phyloP scores from a whole-genome alignment of 106 monocot species.

The Dendrobium catenatum region DNA sequence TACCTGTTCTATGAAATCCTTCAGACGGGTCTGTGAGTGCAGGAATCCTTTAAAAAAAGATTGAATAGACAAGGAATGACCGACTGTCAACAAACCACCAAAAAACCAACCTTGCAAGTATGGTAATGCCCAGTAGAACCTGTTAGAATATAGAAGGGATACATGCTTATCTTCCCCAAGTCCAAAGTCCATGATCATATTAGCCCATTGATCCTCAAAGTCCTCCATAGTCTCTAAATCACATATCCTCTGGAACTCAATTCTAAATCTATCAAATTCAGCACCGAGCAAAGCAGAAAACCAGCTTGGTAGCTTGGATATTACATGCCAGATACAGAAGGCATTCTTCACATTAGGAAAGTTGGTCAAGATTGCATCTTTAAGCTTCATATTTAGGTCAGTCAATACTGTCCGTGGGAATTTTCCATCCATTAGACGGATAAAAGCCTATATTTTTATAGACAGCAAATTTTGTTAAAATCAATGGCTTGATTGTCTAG shows the following conservation, averaged over 20 bases:
- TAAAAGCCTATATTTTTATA: slow-evolving; percentile 42
- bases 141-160: slow-evolving; percentile 38
- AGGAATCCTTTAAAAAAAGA: slow-evolving; percentile 75
- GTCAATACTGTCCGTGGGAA: slow-evolving; percentile 60
- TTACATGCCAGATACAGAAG: slow-evolving; percentile 43
- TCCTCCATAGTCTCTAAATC: slow-evolving; percentile 49
- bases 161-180: slow-evolving; percentile 56
- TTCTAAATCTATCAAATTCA: slow-evolving; percentile 60
- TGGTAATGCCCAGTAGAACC: slow-evolving; percentile 54
- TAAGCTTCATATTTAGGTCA: slow-evolving; percentile 51
- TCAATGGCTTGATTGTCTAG: neutral
- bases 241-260: slow-evolving; percentile 47
- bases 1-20: slow-evolving; percentile 79
- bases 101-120: slow-evolving; percentile 65
- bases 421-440: slow-evolving; percentile 62
- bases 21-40: slow-evolving; percentile 61
- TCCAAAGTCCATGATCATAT: slow-evolving; percentile 53
- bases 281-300: slow-evolving; percentile 44
- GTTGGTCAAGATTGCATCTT: slow-evolving; percentile 34
- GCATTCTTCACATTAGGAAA: slow-evolving; percentile 59
- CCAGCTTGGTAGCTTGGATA: slow-evolving; percentile 64
- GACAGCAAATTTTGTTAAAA: slow-evolving; percentile 5
- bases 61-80: slow-evolving; percentile 30
- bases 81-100: slow-evolving; percentile 45
- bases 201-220: slow-evolving; percentile 56